Evolutionary conservation across 1,284 basidiomycete genomes (phyloP).

Genomic region (Fomitiporia mediterranea): DNA sequence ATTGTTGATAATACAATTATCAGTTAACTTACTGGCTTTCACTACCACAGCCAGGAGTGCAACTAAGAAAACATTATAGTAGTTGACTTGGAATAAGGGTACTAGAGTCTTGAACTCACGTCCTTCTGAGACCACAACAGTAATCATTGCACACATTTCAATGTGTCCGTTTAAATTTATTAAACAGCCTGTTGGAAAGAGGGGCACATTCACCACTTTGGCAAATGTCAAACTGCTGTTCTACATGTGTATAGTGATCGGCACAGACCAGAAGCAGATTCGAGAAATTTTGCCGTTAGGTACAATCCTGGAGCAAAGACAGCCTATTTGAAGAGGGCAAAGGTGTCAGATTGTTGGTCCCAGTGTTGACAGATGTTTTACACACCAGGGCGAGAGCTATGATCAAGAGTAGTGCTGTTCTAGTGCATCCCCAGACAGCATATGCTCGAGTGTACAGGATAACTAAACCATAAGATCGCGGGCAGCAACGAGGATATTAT

Average conservation of each 20-base stretch:
- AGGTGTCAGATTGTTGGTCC: too few species aligned
- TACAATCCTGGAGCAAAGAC: background rate
- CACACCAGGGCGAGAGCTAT: too few species aligned
- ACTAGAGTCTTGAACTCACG: background rate
- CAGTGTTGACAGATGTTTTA: too few species aligned
- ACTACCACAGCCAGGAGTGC: background rate
- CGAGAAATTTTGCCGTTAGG: background rate
- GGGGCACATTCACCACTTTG: background rate
- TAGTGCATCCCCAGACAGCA: conserved; percentile 9
- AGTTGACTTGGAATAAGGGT: background rate
- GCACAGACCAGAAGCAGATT: background rate
- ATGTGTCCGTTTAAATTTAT: background rate
- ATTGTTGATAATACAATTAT: background rate
- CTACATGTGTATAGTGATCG: background rate
- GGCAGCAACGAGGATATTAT: too few species aligned
- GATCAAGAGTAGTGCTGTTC: too few species aligned
- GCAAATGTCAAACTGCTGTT: background rate
- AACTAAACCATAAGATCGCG: too few species aligned
- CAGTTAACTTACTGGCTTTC: background rate
- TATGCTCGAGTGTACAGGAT: conserved; percentile 7
- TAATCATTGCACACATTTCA: conserved; percentile 2
- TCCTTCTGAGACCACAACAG: conserved; percentile 3
- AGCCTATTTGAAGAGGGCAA: too few species aligned
- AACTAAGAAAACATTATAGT: background rate
- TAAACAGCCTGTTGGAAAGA: conserved; percentile 1